phyloP scores from a whole-genome alignment of 2,329 filamentous ascomycete species.

The Talaromyces sp. region DNA sequence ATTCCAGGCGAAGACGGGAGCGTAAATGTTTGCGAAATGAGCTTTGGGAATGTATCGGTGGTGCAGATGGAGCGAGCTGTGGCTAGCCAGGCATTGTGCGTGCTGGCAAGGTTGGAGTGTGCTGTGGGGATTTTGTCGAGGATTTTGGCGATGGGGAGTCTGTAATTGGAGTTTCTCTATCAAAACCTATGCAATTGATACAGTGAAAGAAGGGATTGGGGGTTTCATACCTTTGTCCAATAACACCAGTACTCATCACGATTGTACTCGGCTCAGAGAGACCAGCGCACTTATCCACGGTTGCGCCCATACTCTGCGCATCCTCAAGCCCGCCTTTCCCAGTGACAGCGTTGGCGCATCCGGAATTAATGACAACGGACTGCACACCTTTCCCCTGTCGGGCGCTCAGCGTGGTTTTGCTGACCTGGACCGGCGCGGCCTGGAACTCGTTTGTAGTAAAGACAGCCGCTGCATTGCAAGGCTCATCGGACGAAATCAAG shows the following conservation, averaged over 20 bases:
- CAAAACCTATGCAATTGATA: neutral
- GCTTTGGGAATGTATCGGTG: conserved; percentile 96
- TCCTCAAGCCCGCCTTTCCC: conserved; percentile 85
- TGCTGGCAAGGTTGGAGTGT: conserved; percentile 63
- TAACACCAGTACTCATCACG: conserved; percentile 98
- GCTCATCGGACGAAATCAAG: conserved; percentile 77
- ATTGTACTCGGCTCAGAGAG: conserved; percentile 59
- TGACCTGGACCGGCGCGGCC: conserved; percentile 88
- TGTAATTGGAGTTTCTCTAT: conserved; percentile 25
- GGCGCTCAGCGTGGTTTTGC: conserved; percentile 63
- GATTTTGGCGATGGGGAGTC: conserved; percentile 88
- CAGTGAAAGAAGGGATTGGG: neutral
- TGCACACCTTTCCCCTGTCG: conserved; percentile 65
- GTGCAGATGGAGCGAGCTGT: conserved; percentile 93
- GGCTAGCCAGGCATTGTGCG: conserved; percentile 80
- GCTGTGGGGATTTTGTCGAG: conserved; percentile 73
- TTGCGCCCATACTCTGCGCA: conserved; percentile 74
- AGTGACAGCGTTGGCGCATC: conserved; percentile 95
- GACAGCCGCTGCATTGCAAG: conserved; percentile 82
- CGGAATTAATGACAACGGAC: conserved; percentile 87
- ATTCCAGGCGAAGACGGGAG: conserved; percentile 72
- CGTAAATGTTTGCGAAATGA: conserved; percentile 76
- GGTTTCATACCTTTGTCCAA: conserved; percentile 71
- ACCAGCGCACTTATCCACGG: conserved; percentile 65
- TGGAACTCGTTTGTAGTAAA: conserved; percentile 99